Conservation (phyloP, 257 asterid species). For the Mentha longifolia region DNA sequence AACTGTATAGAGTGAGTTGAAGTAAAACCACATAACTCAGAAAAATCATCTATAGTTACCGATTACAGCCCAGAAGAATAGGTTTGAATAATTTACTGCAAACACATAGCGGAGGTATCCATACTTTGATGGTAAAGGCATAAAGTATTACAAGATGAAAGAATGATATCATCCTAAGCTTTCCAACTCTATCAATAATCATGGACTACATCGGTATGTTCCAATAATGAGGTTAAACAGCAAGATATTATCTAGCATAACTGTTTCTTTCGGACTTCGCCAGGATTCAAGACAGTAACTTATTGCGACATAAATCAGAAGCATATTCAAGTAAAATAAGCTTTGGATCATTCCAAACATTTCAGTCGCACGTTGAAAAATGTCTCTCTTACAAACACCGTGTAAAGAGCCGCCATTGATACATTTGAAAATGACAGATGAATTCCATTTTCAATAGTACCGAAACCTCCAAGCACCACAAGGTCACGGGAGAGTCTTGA, state of each 20-base stretch:
- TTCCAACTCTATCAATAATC: slow-evolving; percentile 18
- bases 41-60: slow-evolving; percentile 17
- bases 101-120: neutral
- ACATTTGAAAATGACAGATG: neutral
- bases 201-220: slow-evolving; percentile 6
- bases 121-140: neutral
- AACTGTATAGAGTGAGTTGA: slow-evolving; percentile 4
- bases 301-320: neutral
- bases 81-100: slow-evolving; percentile 4
- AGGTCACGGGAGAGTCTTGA: neutral
- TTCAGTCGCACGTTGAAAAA: neutral
- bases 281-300: slow-evolving; percentile 12
- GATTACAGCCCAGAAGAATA: slow-evolving; percentile 3
- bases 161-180: neutral
- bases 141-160: slow-evolving; percentile 17
- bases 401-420: neutral
- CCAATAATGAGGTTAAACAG: slow-evolving; percentile 17
- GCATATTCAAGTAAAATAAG: slow-evolving; percentile 5
- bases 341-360: neutral
- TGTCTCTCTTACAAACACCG: neutral
- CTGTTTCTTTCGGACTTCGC: neutral
- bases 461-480: neutral
- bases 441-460: neutral
- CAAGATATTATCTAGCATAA: slow-evolving; percentile 21
- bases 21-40: slow-evolving; percentile 15